Evolutionary conservation across 148 eudicot genomes (phyloP), one percentile per base, ranked within the genome.

Genomic region (Fallopia convolvulus): DNA sequence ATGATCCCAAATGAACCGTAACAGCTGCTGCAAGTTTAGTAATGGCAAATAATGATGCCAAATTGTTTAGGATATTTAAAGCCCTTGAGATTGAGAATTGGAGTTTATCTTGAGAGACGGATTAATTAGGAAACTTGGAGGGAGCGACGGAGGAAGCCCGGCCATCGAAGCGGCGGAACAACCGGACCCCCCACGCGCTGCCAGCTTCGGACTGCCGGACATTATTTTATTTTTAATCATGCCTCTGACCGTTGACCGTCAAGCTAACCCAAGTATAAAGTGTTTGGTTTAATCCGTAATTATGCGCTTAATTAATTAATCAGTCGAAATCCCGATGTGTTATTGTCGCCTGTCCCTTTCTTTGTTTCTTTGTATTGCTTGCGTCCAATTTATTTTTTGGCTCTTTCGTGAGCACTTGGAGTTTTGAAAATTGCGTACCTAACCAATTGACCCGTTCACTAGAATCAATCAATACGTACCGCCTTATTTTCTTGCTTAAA

Each of bases 91-190:
- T 61, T 61, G 68, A 30, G 68, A 61, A 61, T 23, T 8, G 8
- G 26, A 20, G 26, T 58, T 58, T 20, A 6, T 58, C 32, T 58
- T 21, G 30, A 58, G 65, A 58, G 13, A 21, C 32, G 65, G 65
- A 58, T 20, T 56, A 56, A 56, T 56, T 58, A 23, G 39, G 33
- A 30, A 61, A 61, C 2, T 10, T 3, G 17, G 68, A 61, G 68
- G 36, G 5, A 30, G 68, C 68, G 68, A 26, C 68, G 68, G 68
- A 61, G 68, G 68, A 21, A 56, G 32, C 30, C 26, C 63, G 26
- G 26, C 63, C 63, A 56, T 21, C 63, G 30, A 56, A n/a, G 63
- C 63, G 63, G 63, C 63, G 63, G 63, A 56, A 56, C 63, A 56
- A 56, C 68, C 36, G 68, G 68, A 8, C 1, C 14, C 68, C 33